Base-by-base conservation (phyloP, 768 basidiomycete genomes). In the Boletus sp. region DNA sequence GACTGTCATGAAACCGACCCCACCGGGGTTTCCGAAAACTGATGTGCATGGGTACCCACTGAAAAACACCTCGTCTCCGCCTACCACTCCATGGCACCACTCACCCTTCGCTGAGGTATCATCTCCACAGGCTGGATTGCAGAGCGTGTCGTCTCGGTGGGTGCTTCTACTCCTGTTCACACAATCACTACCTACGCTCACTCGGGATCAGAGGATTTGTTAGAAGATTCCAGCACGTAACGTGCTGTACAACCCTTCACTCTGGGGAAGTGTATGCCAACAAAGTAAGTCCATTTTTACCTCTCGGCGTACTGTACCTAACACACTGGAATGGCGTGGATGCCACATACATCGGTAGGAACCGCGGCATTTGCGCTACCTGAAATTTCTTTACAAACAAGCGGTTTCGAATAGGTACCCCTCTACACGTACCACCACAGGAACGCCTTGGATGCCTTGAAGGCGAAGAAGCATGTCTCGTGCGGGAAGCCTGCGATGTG, bases 141-240 rank as follows among this genome's bases (percentile, higher is more conserved):
- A 23, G 30, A 34, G 15, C 9, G 25, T 34, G 30, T 33, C 19
- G 15, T 75, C 44, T 73, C 70, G 66, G 79, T 77, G 38, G 55
- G 68, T 46, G n/a, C 7, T 19, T 15, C 21, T 15, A 8, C 15
- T 25, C 33, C 39, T 40, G 14, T 49, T 21, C 5, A 33, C 23
- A 46, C 3, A 21, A 21, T 42, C 4, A n/a, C n/a, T n/a, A n/a
- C 1, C 5, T 33, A 35, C 34, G 29, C 27, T 62, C 19, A 47
- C 23, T 27, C 19, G 30, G 30, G 51, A 30, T 34, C 17, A 30
- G 27, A 23, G 37, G 27, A 37, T 27, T 41, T 34, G 10, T 45
- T 32, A n/a, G 47, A 45, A n/a, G 38, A 45, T 21, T 27, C 11
- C 6, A 19, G 4, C 29, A 52, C 47, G 14, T 29, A 50, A 50